phyloP scores from a whole-genome alignment of 179 eudicot species.

The Dionaea muscipula region DNA sequence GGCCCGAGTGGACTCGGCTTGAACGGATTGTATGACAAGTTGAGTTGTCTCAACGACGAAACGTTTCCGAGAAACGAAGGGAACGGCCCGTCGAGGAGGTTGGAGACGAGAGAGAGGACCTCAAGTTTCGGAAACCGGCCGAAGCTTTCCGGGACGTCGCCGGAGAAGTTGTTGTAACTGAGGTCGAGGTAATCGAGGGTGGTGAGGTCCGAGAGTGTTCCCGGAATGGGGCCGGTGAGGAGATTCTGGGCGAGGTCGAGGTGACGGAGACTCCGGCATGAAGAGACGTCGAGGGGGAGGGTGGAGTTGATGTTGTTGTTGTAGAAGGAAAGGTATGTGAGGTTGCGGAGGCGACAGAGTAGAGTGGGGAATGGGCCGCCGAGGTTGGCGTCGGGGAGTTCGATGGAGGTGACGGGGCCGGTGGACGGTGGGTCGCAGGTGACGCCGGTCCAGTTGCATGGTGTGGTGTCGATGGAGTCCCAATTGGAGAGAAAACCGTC shows the following conservation, averaged over 20 bases:
- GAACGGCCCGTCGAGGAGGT: conserved; percentile 52
- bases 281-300: conserved; percentile 25
- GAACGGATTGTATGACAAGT: conserved; percentile 57
- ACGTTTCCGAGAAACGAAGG: conserved; percentile 44
- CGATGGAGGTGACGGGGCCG: conserved; percentile 31
- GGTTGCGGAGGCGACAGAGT: conserved; percentile 40
- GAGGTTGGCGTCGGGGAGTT: conserved; percentile 33
- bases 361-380: conserved; percentile 50
- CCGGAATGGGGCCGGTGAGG: conserved; percentile 40
- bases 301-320: conserved; percentile 47
- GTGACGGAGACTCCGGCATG: conserved; percentile 28
- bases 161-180: conserved; percentile 61
- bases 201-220: conserved; percentile 15
- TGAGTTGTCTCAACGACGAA: conserved; percentile 43
- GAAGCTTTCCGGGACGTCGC: conserved; percentile 44
- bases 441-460: conserved; percentile 60
- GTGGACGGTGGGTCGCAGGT: conserved; percentile 26
- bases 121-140: conserved; percentile 43
- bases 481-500: conserved; percentile 30
- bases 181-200: conserved; percentile 38
- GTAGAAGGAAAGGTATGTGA: conserved; percentile 28
- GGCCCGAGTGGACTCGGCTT: conserved; percentile 40
- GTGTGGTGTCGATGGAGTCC: conserved; percentile 28
- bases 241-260: conserved; percentile 43
- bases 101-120: conserved; percentile 29